Conservation (phyloP, 192 early-diverging fungal genomes). For the Diversispora epigaea region DNA sequence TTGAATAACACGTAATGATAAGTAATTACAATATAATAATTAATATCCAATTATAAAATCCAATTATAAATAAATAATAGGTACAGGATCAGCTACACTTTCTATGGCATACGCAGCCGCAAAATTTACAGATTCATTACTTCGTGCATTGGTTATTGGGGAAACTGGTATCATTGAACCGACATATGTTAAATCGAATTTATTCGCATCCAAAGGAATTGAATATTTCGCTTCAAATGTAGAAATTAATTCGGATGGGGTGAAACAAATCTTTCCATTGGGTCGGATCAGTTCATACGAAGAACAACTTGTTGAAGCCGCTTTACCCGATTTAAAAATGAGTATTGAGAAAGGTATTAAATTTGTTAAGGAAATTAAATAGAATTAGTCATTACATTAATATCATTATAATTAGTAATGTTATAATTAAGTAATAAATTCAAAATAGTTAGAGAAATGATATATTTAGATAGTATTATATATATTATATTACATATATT, state of each 20-base stretch:
- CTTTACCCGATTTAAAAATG: slow-evolving; percentile 78
- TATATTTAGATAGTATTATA: no score
- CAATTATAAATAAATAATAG: not conserved
- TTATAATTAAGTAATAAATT: no score
- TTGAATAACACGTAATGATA: no score
- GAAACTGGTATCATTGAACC: slow-evolving; percentile 83
- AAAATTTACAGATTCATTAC: slow-evolving; percentile 84
- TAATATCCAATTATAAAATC: no score
- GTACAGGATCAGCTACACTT: slow-evolving; percentile 83
- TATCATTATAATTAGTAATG: no score
- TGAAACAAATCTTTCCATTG: slow-evolving; percentile 82
- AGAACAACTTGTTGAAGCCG: slow-evolving; percentile 70
- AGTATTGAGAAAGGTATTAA: slow-evolving; percentile 88
- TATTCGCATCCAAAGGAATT: slow-evolving; percentile 59
- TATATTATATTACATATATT: no score
- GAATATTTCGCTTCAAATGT: slow-evolving; percentile 75
- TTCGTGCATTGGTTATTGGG: slow-evolving; percentile 66
- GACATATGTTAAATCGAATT: slow-evolving; percentile 72
- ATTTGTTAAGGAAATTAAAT: slow-evolving; percentile 53
- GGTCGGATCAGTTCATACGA: slow-evolving; percentile 76
- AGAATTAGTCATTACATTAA: no score
- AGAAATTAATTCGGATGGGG: slow-evolving; percentile 74
- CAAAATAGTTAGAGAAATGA: no score
- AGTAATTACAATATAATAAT: no score
- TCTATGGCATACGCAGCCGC: slow-evolving; percentile 87